phyloP scores from a whole-genome alignment of 768 basidiomycete genomes.

The Lentinus brumalis region DNA sequence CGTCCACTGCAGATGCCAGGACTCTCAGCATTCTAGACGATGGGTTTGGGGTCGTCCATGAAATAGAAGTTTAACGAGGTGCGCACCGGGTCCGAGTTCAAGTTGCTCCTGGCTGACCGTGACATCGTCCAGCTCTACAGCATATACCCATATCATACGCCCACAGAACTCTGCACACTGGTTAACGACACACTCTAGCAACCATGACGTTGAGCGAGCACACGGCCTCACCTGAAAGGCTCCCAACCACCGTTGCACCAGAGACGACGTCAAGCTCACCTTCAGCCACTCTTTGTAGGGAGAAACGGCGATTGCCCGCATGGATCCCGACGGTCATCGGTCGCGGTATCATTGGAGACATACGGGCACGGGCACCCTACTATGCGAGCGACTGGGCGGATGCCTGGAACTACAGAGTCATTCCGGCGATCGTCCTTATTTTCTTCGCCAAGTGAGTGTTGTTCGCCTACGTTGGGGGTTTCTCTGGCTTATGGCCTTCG shows the following conservation, averaged over 20 bases:
- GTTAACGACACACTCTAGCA: not conserved
- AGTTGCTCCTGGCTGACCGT: not conserved
- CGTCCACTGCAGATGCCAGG: no score
- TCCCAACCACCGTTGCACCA: not conserved
- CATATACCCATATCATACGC: not conserved
- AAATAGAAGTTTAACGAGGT: not conserved
- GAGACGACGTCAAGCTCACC: constrained; percentile 7
- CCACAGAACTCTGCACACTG: not conserved
- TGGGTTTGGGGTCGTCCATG: not conserved
- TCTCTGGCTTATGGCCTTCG: not conserved
- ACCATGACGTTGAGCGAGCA: not conserved
- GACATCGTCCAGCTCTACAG: not conserved
- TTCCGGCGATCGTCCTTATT: constrained; percentile 84
- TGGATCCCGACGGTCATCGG: constrained; percentile 32
- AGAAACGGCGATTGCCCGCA: not conserved
- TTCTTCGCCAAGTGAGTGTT: constrained; percentile 77
- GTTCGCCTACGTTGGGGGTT: not conserved
- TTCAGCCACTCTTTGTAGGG: constrained; percentile 12
- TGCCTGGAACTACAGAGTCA: constrained; percentile 88
- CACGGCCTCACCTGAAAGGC: not conserved
- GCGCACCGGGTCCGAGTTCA: not conserved
- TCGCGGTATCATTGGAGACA: constrained; percentile 69
- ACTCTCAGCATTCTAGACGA: not conserved
- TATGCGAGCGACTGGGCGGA: constrained; percentile 89
- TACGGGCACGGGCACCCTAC: constrained; percentile 72